Base-by-base conservation (phyloP, 2,329 filamentous ascomycete species). In the Aspergillus pseudoterreus region DNA sequence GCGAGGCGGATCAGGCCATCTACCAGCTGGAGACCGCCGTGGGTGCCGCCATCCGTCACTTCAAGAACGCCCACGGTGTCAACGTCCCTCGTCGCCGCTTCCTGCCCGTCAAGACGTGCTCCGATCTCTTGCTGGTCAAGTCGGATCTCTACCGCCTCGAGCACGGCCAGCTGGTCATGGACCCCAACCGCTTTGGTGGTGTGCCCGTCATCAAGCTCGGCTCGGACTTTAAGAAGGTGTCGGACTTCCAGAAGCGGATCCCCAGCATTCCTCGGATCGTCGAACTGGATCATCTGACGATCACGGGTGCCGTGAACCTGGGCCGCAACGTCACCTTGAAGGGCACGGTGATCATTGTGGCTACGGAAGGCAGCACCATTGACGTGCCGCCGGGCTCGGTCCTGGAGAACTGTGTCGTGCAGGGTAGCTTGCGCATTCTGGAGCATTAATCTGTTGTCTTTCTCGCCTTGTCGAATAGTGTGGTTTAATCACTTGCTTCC, bases 81-180 rank as follows among this genome's bases (percentile, higher is more conserved):
- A 99, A 99, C 75, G 94, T 99, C 50, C 94, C 94, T 59, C 90
- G 94, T 73, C 86, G 91, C 66, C 92, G 94, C 63, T 99, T 99
- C 89, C 83, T 99, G 80, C 94, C 94, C 56, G 94, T 99, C 81
- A 99, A 99, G 89, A 99, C 94, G 19, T 99, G 92, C 84, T 99
- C 94, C 49, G 94, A 99, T 72, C 82, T 99, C 60, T 95, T 99
- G 91, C 87, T 99, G 56, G 94, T 99, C 83, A 99, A 99, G 84
- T 97, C 94, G 22, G 94, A 99, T 70, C 84, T 99, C 55, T 99
- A 99, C 85, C 95, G 91, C 9, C 85, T 99, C 64, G 94, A 96
- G 85, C 94, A 99, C 78, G 94, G 94, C 62, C 92, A 97, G 81
- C 85, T 99, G 60, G 84, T 96, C 71, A 95, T 99, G 78, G 95